Evolutionary conservation across 2,329 filamentous ascomycete species (phyloP), one percentile per base, ranked within the genome.

Genomic region (Cadophora luteo-olivacea): DNA sequence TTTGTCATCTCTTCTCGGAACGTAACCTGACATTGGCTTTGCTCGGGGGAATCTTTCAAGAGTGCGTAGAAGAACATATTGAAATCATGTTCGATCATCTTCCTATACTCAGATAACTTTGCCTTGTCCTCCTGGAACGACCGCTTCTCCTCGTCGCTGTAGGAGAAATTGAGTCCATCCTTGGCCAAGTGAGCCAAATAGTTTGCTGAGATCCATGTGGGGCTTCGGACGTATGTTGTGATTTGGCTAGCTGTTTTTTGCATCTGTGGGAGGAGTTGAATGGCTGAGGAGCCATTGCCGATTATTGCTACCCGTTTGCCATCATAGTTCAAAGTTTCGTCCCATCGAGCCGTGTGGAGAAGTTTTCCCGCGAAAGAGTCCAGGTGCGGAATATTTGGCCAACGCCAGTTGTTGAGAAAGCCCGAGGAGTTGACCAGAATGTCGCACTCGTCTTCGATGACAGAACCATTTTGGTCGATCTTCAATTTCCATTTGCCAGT

Each of bases 11-110:
- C 80, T 25, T 80, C 77, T 5, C 75, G 80, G 70, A 83, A 82
- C n/a, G 76, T 68, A 71, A 80, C 76, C 25, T 79, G 77, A 70
- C 80, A 79, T 55, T 72, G 70, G 19, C 83, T 74, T 29, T 77
- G 80, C 68, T 80, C 77, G 36, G 78, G 78, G 1, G 81, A 82
- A 48, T 78, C 81, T 65, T 81, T 78, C 48, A 80, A 75, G 69
- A 81, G 83, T 75, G 82, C 81, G 68, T 74, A 78, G 71, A 83
- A 83, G 2, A 80, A 70, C n/a, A 74, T 77, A 73, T 83, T 83
- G 64, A 82, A 80, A 63, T 79, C 80, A 12, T 78, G 78, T 72
- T 83, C 81, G 58, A 84, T 80, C 38, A 77, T 74, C 74, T 82
- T 80, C 41, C 83, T 78, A 74, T 81, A 84, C 54, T 78, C 72